A percentile compares a stretch with the other conserved stretches of the same genome.
Conservation (phyloP, 2,329 filamentous ascomycete genomes). For the Pestalotiopsis sp. region DNA sequence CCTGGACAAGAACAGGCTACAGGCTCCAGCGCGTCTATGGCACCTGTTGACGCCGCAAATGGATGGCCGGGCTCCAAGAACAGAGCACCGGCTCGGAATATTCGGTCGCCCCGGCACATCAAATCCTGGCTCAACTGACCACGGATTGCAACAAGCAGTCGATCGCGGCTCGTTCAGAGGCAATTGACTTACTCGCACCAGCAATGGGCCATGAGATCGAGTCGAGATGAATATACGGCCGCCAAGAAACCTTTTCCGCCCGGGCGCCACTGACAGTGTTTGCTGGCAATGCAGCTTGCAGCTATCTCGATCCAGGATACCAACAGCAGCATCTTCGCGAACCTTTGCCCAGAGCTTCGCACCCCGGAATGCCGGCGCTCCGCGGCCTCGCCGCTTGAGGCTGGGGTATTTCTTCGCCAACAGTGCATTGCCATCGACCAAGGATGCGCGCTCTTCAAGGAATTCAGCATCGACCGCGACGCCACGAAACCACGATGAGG, state of each 20-base stretch:
- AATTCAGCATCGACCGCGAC: slow-evolving; percentile 9
- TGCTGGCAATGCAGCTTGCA: slow-evolving; percentile 32
- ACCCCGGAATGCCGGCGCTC: slow-evolving; percentile 16
- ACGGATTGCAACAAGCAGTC: neutral
- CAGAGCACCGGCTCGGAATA: no score
- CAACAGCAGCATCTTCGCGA: slow-evolving; percentile 8
- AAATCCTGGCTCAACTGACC: neutral
- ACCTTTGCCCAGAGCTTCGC: slow-evolving; percentile 22
- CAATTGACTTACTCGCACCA: slow-evolving; percentile 14
- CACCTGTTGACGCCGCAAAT: no score
- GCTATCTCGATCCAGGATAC: slow-evolving; percentile 11
- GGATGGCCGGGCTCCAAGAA: no score
- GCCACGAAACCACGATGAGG: slow-evolving; percentile 10
- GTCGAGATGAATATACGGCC: slow-evolving; percentile 36
- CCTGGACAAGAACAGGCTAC: no score
- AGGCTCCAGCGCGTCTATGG: no score
- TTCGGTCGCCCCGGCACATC: neutral
- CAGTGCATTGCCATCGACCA: slow-evolving; percentile 17
- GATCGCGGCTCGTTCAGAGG: neutral
- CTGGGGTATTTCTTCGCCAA: slow-evolving; percentile 33
- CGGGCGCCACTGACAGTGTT: slow-evolving; percentile 26
- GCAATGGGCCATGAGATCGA: slow-evolving; percentile 27
- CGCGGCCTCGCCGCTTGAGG: slow-evolving; percentile 24
- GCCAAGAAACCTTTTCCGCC: slow-evolving; percentile 29
- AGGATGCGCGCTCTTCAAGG: slow-evolving; percentile 5